phyloP scores from a whole-genome alignment of 768 basidiomycete species.

The Tulasnella sp. region DNA sequence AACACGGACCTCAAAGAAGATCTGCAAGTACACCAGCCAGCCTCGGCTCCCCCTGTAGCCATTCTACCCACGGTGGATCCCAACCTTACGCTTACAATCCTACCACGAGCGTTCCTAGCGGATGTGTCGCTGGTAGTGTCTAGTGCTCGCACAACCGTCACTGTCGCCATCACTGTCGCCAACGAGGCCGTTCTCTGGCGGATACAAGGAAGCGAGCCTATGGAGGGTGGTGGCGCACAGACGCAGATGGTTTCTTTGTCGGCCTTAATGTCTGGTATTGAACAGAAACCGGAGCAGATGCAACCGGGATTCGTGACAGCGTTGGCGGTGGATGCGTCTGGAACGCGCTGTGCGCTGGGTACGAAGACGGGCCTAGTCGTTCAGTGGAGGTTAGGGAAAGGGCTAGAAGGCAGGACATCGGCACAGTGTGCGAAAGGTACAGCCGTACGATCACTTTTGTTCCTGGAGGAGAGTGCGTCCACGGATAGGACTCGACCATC shows the following conservation, averaged over 20 bases:
- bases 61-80: slow-evolving; percentile 13
- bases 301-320: slow-evolving; percentile 30
- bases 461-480: background rate
- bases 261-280: background rate
- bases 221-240: background rate
- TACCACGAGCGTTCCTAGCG: slow-evolving; percentile 70
- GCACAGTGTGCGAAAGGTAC: background rate
- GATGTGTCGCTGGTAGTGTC: slow-evolving; percentile 75
- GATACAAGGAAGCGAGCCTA: background rate
- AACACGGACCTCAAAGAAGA: slow-evolving; percentile 5
- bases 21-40: too few species aligned
- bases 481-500: background rate
- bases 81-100: slow-evolving; percentile 46
- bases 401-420: slow-evolving; percentile 3
- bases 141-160: slow-evolving; percentile 52
- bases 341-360: slow-evolving; percentile 58
- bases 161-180: slow-evolving; percentile 64
- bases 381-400: slow-evolving; percentile 42
- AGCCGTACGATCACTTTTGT: background rate
- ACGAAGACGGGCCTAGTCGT: slow-evolving; percentile 56
- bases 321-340: slow-evolving; percentile 51
- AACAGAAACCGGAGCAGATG: background rate
- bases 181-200: slow-evolving; percentile 71
- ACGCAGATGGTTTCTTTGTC: too few species aligned
- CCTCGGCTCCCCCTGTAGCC: background rate